These are phyloP conservation scores for Dioscorea alata DNA, from an alignment of 106 monocot genomes.

Conservation along the genomic window DNA sequence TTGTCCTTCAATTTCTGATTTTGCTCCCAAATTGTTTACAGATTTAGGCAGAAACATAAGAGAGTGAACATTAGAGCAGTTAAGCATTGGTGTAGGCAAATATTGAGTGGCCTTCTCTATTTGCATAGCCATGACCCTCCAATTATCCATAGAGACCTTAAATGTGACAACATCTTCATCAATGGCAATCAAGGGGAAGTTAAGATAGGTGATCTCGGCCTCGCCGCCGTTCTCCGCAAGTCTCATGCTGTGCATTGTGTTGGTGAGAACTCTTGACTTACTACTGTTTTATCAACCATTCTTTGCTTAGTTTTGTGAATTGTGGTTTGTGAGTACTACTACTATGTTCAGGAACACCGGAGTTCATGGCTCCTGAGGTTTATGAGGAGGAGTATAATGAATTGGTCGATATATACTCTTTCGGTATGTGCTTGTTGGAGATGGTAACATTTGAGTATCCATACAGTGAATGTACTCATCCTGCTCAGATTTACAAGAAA, in stretches of 20 bases:
- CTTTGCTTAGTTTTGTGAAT: too few species aligned
- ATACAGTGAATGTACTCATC: conserved; percentile 88
- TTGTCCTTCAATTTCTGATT: background rate
- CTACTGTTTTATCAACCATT: background rate
- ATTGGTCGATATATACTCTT: conserved; percentile 90
- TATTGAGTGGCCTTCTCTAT: conserved; percentile 77
- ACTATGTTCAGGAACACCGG: conserved; percentile 61
- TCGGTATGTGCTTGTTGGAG: conserved; percentile 93
- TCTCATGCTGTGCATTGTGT: conserved; percentile 82
- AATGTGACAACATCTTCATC: conserved; percentile 98
- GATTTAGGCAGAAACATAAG: conserved; percentile 82
- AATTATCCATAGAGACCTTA: conserved; percentile 89
- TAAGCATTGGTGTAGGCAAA: conserved; percentile 97
- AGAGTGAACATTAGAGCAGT: conserved; percentile 76
- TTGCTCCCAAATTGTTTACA: conserved; percentile 5
- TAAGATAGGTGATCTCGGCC: conserved; percentile 96
- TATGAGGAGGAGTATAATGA: conserved; percentile 96
- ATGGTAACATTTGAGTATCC: conserved; percentile 97
- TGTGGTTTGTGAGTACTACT: too few species aligned
- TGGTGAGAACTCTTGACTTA: conserved; percentile 27
- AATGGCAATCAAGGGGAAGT: conserved; percentile 95
- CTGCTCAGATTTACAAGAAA: conserved; percentile 96
- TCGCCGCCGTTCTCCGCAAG: conserved; percentile 85
- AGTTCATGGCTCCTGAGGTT: conserved; percentile 98
- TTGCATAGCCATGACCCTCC: conserved; percentile 92